Percentiles rank a stretch among this genome's conserved stretches.
phyloP scores from a whole-genome alignment of 225 moss, liverwort and hornwort genomes.

The Marchantia paleacea region DNA sequence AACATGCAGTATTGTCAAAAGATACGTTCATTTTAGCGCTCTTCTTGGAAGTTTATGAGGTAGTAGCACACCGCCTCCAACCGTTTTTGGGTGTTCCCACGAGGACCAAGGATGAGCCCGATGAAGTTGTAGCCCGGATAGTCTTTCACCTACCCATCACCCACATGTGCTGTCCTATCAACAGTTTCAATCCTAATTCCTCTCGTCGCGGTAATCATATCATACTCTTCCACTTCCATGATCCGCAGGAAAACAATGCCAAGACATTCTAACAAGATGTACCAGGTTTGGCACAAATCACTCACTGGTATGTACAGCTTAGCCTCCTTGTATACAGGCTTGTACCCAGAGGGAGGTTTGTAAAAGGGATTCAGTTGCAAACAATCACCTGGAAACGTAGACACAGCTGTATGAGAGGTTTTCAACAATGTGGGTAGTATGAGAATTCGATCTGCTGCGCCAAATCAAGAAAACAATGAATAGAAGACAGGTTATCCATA shows the following conservation, averaged over 20 bases:
- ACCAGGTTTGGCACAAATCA: background rate
- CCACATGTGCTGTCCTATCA: no score
- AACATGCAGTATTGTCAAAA: background rate
- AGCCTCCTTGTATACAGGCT: constrained; percentile 78
- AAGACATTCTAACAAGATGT: background rate
- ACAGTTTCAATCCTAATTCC: no score
- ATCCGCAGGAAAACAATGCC: background rate
- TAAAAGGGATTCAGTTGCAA: constrained; percentile 68
- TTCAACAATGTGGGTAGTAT: background rate
- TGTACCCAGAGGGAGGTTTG: constrained; percentile 83
- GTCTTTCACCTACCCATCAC: constrained; percentile 51
- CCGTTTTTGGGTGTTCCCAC: constrained; percentile 79
- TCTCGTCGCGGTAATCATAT: no score
- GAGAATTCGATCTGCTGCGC: background rate
- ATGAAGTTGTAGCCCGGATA: constrained; percentile 90
- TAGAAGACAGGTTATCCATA: constrained; percentile 16
- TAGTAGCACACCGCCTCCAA: constrained; percentile 66
- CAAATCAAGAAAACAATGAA: no score
- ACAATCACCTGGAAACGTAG: constrained; percentile 56
- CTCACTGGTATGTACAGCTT: constrained; percentile 82
- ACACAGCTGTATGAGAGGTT: background rate
- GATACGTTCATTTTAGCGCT: background rate
- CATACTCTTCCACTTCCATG: background rate
- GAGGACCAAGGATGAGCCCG: constrained; percentile 83
- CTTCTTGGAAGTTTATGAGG: background rate